Evolutionary conservation across 352 stramenopile species (phyloP).

Genomic region (Globisporangium perplexum): DNA sequence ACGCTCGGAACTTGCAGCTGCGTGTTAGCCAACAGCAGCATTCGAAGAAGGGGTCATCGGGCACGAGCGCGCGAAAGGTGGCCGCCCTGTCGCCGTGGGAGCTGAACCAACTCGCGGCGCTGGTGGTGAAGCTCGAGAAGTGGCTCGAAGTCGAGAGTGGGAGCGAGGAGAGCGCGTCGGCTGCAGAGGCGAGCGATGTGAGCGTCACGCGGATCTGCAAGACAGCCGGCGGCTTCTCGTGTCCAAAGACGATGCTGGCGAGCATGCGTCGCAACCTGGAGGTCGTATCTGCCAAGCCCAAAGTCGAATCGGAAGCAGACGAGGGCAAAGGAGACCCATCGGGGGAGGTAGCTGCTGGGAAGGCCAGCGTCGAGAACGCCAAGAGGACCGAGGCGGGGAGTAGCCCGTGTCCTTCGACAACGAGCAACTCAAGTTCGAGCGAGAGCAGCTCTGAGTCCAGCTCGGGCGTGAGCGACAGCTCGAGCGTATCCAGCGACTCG

Average conservation of each 20-base stretch:
- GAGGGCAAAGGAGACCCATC: not conserved
- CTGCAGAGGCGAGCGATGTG: conserved; percentile 10
- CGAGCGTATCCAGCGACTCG: conserved; percentile 18
- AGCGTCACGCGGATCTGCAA: conserved; percentile 17
- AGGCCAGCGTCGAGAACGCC: conserved; percentile 4
- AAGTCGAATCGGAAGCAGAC: not conserved
- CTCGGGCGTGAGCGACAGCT: conserved; percentile 13
- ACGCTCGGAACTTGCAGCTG: conserved; percentile 18
- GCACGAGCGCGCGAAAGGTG: not conserved
- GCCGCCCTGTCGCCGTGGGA: conserved; percentile 21
- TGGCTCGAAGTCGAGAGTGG: conserved; percentile 9
- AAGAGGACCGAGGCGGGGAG: conserved; percentile 20
- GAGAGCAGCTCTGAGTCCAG: conserved; percentile 20
- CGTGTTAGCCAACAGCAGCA: not conserved
- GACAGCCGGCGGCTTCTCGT: conserved; percentile 4
- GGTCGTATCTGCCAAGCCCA: not conserved
- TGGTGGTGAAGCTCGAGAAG: conserved; percentile 17
- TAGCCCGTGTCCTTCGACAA: conserved; percentile 33
- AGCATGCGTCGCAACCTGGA: conserved; percentile 3
- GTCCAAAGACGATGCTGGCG: conserved; percentile 8
- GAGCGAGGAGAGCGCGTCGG: not conserved
- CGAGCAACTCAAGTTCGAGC: conserved; percentile 26
- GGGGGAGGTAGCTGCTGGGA: not conserved
- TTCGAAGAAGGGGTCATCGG: conserved; percentile 1
- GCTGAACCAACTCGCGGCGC: conserved; percentile 10